Evolutionary conservation across 768 basidiomycete species (phyloP), one percentile per base, ranked within the genome.

Genomic region (Boletus edulis): DNA sequence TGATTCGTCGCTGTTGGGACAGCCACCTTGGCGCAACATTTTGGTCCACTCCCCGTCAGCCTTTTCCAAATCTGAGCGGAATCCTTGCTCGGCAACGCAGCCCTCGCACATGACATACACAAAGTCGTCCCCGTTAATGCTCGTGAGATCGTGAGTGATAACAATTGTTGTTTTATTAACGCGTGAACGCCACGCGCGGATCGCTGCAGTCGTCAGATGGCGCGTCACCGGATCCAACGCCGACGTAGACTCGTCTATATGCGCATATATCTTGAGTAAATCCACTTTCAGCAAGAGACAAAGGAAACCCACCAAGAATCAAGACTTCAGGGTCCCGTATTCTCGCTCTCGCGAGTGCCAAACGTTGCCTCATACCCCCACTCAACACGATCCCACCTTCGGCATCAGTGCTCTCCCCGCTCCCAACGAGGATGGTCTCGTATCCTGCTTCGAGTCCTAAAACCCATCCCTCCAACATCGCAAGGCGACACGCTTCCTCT

Each of bases 101-200:
- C 95, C 96, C 18, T 84, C 78, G 60, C 85, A 83, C 76, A 98
- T 85, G 3, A 98, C 90, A 67, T 98, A 97, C 13, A 97, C 91
- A 60, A 97, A 98, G 70, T 98, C 95, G 14, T 76, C 69, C 0
- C 73, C 49, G 20, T 73, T 72, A 59, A 99, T 89, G 60, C 94
- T 91, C 1, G 87, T 86, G 17, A 98, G 83, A 62, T 98, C 97
- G 71, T 98, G 96, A 0, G 96, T 98, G 68, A 98, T 97, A 20
- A 70, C 57, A 18, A 70, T 56, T 4, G 70, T 70, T 0, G 69
- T 98, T 62, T 83, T 85, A 74, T 89, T 87, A 15, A 67, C 65
- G 8, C 91, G 78, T 22, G 67, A 56, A 39, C 67, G 60, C 88
- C 89, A 92, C 4, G 72, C 71, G 63, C 80, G 81, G 49, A 86